phyloP scores from a whole-genome alignment of 805 yeast genomes.

The Saccharomycopsis vini region DNA sequence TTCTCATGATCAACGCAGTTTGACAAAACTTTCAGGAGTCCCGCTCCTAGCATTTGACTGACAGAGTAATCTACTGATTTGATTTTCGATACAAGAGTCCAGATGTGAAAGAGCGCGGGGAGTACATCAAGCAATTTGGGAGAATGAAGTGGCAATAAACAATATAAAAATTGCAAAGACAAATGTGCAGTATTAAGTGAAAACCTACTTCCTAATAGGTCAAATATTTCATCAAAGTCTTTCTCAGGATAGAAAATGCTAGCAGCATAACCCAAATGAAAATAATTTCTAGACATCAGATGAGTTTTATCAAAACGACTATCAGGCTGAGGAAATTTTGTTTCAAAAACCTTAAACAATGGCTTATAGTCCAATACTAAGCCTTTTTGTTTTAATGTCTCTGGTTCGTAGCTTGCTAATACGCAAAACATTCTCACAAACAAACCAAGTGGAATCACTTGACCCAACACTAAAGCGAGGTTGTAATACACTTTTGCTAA shows the following conservation, averaged over 20 bases:
- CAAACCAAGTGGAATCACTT: constrained; percentile 46
- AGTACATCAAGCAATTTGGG: constrained; percentile 46
- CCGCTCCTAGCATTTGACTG: constrained; percentile 54
- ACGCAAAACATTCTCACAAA: constrained; percentile 54
- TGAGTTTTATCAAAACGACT: constrained; percentile 34
- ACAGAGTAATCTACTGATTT: constrained; percentile 53
- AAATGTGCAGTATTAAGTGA: constrained; percentile 45
- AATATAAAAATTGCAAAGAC: constrained; percentile 43
- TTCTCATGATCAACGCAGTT: constrained; percentile 24
- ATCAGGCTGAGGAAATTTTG: constrained; percentile 39
- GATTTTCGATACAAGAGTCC: constrained; percentile 48
- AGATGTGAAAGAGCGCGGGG: constrained; percentile 61
- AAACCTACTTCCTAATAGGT: constrained; percentile 40
- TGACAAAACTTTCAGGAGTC: constrained; percentile 41
- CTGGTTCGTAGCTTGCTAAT: constrained; percentile 36
- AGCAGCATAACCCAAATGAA: constrained; percentile 45
- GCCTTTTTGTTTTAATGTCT: constrained; percentile 24
- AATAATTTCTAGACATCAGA: constrained; percentile 30
- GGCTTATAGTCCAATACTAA: constrained; percentile 30
- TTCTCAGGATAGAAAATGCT: constrained; percentile 42
- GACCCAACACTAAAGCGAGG: constrained; percentile 65
- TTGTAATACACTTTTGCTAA: constrained; percentile 65
- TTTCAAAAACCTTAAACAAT: constrained; percentile 26
- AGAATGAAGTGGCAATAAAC: constrained; percentile 40
- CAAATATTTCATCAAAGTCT: constrained; percentile 40